These are phyloP conservation scores for Adansonia digitata DNA, from an alignment of 345 rosid species.

Conservation along the genomic window DNA sequence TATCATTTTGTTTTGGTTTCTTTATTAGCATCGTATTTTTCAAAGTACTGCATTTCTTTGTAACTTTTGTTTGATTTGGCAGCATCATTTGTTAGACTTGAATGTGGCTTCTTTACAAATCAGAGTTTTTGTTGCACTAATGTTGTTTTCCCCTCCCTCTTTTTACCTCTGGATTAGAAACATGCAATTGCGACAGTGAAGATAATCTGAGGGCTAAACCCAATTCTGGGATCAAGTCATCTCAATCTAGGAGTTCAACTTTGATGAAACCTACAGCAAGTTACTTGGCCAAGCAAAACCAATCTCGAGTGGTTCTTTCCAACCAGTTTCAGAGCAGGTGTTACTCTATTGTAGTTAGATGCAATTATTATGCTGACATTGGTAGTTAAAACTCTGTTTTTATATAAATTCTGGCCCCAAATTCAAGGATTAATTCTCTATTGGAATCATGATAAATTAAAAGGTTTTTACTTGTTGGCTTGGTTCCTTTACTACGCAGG, in stretches of 20 bases:
- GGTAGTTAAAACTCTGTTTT: neutral
- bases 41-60: neutral
- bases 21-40: too few species aligned
- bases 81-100: neutral
- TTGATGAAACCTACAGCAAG: constrained; percentile 85
- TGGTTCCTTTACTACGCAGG: constrained; percentile 27
- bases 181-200: constrained; percentile 16
- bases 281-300: constrained; percentile 71
- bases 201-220: constrained; percentile 11
- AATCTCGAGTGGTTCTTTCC: constrained; percentile 33
- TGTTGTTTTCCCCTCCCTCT: neutral
- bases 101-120: neutral
- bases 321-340: constrained; percentile 42
- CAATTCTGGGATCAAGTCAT: constrained; percentile 23
- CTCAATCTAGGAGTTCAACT: constrained; percentile 41
- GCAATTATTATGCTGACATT: neutral
- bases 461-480: constrained; percentile 2
- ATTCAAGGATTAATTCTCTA: neutral
- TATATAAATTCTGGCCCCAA: neutral
- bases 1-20: neutral
- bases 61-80: neutral
- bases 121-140: neutral
- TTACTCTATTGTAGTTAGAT: neutral
- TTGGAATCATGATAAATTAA: neutral
- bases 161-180: constrained; percentile 24